A percentile compares a stretch with the other conserved stretches of the same genome.
Conservation (phyloP, 306 rosid genomes). For the Boehmeria nivea region DNA sequence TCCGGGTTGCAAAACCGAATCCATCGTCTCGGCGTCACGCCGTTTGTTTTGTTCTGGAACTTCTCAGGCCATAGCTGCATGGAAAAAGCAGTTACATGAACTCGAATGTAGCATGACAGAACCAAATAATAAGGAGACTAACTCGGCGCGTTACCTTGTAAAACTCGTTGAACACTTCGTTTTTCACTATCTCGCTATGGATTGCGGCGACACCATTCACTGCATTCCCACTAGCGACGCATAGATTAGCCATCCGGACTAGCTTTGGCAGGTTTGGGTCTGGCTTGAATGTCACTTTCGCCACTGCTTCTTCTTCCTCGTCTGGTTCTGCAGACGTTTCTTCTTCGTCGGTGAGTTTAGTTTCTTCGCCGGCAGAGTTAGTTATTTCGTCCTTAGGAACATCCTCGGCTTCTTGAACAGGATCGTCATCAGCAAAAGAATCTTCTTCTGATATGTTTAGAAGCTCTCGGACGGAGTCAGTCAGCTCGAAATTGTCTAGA, state of each 20-base stretch:
- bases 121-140: not conserved
- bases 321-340: conserved; percentile 24
- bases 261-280: conserved; percentile 65
- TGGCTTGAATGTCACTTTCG: conserved; percentile 20
- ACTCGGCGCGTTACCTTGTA: conserved; percentile 42
- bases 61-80: conserved; percentile 84
- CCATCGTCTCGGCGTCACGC: conserved; percentile 98
- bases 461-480: conserved; percentile 48
- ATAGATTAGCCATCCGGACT: conserved; percentile 94
- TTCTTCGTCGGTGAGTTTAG: not conserved
- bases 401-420: conserved; percentile 19
- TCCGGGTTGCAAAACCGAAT: conserved; percentile 80
- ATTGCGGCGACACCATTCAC: conserved; percentile 97
- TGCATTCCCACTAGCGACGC: conserved; percentile 87
- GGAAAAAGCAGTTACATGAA: not conserved
- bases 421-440: conserved; percentile 11
- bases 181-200: conserved; percentile 89
- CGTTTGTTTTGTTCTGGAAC: conserved; percentile 95
- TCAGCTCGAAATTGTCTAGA: conserved; percentile 77
- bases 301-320: not conserved
- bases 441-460: conserved; percentile 43
- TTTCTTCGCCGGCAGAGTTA: conserved; percentile 27
- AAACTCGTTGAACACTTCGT: conserved; percentile 78
- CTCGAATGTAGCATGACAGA: not conserved
- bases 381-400: conserved; percentile 9